phyloP scores from a whole-genome alignment of 1,284 basidiomycete species.

The Naganishia sp. region DNA sequence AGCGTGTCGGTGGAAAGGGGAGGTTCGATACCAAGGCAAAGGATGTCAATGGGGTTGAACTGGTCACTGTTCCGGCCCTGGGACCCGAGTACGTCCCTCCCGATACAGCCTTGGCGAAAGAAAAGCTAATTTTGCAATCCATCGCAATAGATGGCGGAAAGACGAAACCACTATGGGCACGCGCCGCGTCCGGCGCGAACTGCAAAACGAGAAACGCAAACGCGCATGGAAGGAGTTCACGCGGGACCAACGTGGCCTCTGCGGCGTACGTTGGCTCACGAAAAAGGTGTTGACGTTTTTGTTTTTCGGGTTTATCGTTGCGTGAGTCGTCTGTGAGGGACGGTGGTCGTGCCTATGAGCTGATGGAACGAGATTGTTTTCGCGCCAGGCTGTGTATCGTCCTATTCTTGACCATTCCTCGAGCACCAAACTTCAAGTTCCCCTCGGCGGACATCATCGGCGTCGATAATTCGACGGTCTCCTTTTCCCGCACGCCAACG shows the following conservation, averaged over 20 bases:
- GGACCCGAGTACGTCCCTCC: constrained; percentile 64
- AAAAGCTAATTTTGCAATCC: constrained; percentile 6
- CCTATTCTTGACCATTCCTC: constrained; percentile 74
- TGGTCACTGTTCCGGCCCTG: constrained; percentile 82
- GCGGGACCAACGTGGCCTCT: constrained; percentile 70
- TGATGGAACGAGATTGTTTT: background rate
- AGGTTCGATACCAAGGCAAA: constrained; percentile 26
- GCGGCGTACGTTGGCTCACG: constrained; percentile 70
- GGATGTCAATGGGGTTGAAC: constrained; percentile 60
- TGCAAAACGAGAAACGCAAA: constrained; percentile 58
- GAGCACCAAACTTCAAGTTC: constrained; percentile 70
- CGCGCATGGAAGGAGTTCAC: constrained; percentile 69
- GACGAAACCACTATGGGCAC: constrained; percentile 73
- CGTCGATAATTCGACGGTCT: constrained; percentile 60
- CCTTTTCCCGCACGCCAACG: constrained; percentile 70
- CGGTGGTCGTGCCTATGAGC: background rate
- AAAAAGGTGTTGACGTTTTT: constrained; percentile 67
- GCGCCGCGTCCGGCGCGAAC: constrained; percentile 58
- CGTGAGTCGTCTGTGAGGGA: constrained; percentile 59
- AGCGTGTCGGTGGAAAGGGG: constrained; percentile 39
- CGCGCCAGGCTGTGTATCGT: constrained; percentile 64
- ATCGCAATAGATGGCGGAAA: constrained; percentile 63
- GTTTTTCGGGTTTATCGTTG: constrained; percentile 63
- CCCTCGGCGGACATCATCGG: constrained; percentile 57
- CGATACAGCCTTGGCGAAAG: background rate